Conservation (phyloP, 1,284 basidiomycete genomes). For the Apiotrichum veenhuisii region DNA sequence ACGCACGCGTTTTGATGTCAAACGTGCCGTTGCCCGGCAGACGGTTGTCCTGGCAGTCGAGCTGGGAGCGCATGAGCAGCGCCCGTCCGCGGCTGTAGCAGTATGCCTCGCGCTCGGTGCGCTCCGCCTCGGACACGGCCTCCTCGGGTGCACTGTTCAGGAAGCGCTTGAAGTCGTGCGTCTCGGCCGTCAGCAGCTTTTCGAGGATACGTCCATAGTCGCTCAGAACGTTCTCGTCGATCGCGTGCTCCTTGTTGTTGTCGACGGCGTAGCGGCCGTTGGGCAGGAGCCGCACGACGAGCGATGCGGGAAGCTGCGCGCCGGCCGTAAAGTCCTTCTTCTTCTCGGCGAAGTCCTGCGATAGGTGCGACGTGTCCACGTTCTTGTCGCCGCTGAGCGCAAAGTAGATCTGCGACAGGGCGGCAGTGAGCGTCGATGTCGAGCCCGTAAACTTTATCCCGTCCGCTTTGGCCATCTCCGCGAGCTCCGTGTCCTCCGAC, state of each 20-base stretch:
- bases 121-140: constrained; percentile 46
- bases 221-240: constrained; percentile 66
- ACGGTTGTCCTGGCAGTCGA: constrained; percentile 78
- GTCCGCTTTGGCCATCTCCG: constrained; percentile 60
- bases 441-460: constrained; percentile 66
- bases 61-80: constrained; percentile 90
- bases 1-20: constrained; percentile 93
- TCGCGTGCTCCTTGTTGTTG: constrained; percentile 57
- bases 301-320: constrained; percentile 72
- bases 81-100: constrained; percentile 66
- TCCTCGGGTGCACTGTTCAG: constrained; percentile 54
- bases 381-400: constrained; percentile 60
- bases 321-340: constrained; percentile 68
- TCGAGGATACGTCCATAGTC: constrained; percentile 86
- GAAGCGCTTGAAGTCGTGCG: constrained; percentile 63
- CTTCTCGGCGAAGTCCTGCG: constrained; percentile 59
- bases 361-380: constrained; percentile 61
- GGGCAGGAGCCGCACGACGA: constrained; percentile 57
- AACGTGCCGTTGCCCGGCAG: constrained; percentile 88
- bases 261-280: constrained; percentile 74
- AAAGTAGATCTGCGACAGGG: constrained; percentile 85
- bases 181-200: constrained; percentile 72
- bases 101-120: constrained; percentile 63
- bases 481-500: constrained; percentile 74
- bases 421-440: constrained; percentile 83